Conservation (phyloP, 345 rosid genomes). For the Eucalyptus melliodora region DNA sequence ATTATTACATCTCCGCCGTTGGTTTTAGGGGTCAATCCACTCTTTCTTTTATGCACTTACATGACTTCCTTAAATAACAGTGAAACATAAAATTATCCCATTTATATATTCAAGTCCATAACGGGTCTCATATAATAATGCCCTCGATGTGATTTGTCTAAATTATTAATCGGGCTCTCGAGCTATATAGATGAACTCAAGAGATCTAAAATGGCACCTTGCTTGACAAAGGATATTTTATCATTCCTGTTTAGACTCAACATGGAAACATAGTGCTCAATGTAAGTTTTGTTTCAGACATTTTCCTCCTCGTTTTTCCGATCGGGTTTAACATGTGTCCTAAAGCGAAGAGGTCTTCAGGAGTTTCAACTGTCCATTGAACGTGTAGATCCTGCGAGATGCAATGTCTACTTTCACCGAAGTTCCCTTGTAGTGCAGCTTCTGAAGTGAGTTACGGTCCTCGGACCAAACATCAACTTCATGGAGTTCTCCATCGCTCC, state of each 20-base stretch:
- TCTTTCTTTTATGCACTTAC: background rate
- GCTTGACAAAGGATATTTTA: background rate
- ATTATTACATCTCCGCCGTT: background rate
- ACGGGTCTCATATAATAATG: background rate
- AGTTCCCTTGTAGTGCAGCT: constrained; percentile 44
- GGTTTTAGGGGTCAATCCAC: background rate
- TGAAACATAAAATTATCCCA: background rate
- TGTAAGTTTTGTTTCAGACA: background rate
- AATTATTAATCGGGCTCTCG: background rate
- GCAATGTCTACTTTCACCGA: constrained; percentile 18
- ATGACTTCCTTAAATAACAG: background rate
- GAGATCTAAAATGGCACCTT: background rate
- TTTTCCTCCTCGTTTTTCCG: background rate
- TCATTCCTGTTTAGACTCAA: background rate
- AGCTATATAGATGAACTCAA: background rate
- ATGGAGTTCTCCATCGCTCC: constrained; percentile 71
- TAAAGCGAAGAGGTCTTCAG: constrained; percentile 6
- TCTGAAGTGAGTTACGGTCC: constrained; percentile 11
- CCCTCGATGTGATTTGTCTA: background rate
- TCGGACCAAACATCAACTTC: constrained; percentile 48
- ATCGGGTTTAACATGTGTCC: background rate
- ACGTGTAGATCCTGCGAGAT: constrained; percentile 36
- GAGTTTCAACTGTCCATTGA: constrained; percentile 36
- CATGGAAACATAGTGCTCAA: background rate
- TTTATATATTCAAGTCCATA: background rate